These are phyloP conservation scores for Pseudogymnoascus pannorum DNA, from an alignment of 2,329 filamentous ascomycete species.

Conservation along the genomic window DNA sequence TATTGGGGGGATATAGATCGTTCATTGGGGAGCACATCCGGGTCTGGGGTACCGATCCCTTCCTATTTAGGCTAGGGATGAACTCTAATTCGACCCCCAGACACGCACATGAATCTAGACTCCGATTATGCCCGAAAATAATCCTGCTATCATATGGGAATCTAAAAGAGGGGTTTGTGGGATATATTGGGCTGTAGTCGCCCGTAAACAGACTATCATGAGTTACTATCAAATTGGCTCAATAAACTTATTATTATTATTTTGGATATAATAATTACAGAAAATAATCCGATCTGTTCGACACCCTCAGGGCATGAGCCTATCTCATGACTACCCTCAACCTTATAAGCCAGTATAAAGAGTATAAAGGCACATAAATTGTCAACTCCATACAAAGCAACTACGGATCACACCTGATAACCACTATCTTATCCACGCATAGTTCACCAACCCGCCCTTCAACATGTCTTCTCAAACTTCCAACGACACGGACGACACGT, in stretches of 20 bases:
- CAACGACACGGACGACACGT: neutral
- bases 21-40: slow-evolving; percentile 6
- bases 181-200: slow-evolving; percentile 5
- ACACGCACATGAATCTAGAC: slow-evolving; percentile 6
- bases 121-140: slow-evolving; percentile 7
- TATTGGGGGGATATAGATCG: slow-evolving; percentile 5
- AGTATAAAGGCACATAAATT: neutral
- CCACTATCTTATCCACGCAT: neutral
- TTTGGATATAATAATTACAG: neutral
- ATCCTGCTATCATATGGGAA: neutral
- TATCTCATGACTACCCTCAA: neutral
- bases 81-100: slow-evolving; percentile 2
- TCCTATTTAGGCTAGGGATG: neutral
- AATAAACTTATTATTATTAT: neutral
- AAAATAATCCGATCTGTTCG: neutral
- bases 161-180: slow-evolving; percentile 4
- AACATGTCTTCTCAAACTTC: neutral
- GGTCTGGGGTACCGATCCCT: slow-evolving; percentile 6
- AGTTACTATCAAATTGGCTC: neutral
- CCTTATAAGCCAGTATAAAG: slow-evolving; percentile 2
- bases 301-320: neutral
- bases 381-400: neutral
- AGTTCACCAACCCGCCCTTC: neutral
- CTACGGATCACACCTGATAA: neutral
- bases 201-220: neutral